Evolutionary conservation across 805 yeast genomes (phyloP).

Genomic region (Kuraishia hungarica): DNA sequence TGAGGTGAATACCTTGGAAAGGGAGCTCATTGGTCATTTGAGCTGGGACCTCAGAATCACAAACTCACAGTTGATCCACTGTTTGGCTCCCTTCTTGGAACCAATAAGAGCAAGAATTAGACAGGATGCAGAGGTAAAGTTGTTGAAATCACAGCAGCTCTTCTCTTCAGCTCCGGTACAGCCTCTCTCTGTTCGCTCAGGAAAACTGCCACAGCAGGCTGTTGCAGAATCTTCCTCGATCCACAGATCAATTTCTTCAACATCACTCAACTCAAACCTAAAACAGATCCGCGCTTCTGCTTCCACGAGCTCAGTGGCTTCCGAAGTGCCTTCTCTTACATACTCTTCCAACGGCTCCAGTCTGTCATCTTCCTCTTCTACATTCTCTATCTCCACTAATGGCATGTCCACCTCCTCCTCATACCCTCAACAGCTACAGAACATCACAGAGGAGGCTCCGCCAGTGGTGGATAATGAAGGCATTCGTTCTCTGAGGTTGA

Average conservation of each 20-base stretch:
- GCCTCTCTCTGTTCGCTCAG: conserved; percentile 1
- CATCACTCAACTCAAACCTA: conserved; percentile 6
- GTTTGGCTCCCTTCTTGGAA: conserved; percentile 65
- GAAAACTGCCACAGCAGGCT: background rate
- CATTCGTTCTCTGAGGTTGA: background rate
- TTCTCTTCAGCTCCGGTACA: background rate
- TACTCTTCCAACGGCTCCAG: background rate
- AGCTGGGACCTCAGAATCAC: conserved; percentile 79
- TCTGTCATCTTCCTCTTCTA: conserved; percentile 18
- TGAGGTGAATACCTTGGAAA: conserved; percentile 87
- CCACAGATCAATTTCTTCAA: conserved; percentile 3
- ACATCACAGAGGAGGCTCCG: background rate
- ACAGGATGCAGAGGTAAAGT: conserved; percentile 1
- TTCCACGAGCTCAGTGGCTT: conserved; percentile 17
- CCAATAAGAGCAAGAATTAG: conserved; percentile 55
- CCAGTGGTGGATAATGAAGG: background rate
- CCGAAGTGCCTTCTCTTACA: conserved; percentile 24
- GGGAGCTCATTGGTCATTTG: conserved; percentile 73
- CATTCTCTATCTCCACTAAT: conserved; percentile 22
- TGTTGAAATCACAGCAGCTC: conserved; percentile 5
- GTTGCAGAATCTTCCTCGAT: conserved; percentile 3
- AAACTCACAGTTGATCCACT: conserved; percentile 59
- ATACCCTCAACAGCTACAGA: conserved; percentile 4
- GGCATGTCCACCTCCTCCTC: conserved; percentile 10
- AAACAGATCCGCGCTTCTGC: conserved; percentile 17